Percentiles rank a stretch among this genome's conserved stretches.
Conservation (phyloP, 2,329 filamentous ascomycete species). For the Cucurbitaria berberidis region DNA sequence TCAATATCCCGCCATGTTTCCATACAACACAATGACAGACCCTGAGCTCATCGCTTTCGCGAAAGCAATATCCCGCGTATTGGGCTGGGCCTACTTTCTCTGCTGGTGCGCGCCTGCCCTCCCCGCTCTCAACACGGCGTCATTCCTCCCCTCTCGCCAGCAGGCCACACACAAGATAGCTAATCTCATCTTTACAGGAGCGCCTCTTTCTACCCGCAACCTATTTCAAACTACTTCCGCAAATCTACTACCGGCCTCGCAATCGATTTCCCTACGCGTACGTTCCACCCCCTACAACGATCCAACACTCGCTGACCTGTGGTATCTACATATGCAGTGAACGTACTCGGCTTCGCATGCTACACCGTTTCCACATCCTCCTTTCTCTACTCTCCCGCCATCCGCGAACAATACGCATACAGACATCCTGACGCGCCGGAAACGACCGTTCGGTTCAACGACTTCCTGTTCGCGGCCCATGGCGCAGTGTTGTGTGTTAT, state of each 20-base stretch:
- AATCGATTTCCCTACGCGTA: conserved; percentile 78
- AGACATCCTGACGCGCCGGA: conserved; percentile 75
- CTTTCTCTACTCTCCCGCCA: conserved; percentile 79
- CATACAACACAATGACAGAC: conserved; percentile 5
- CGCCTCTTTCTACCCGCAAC: conserved; percentile 90
- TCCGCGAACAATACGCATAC: conserved; percentile 82
- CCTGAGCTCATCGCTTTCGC: conserved; percentile 36
- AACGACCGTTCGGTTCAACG: conserved; percentile 87
- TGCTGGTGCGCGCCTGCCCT: conserved; percentile 33
- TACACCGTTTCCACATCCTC: conserved; percentile 77
- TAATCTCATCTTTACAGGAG: conserved; percentile 61
- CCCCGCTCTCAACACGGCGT: not conserved
- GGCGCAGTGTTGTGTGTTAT: conserved; percentile 74
- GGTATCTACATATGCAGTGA: conserved; percentile 52
- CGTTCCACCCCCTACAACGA: not conserved
- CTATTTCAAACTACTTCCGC: conserved; percentile 77
- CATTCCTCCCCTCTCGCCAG: not conserved
- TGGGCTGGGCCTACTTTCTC: conserved; percentile 48
- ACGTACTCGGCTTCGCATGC: conserved; percentile 72
- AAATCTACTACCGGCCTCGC: conserved; percentile 82
- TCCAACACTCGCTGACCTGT: not conserved
- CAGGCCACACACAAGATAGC: not conserved
- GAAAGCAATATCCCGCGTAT: conserved; percentile 40
- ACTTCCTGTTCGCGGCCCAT: conserved; percentile 86
- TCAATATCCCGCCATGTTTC: not conserved